A percentile compares a stretch with the other conserved stretches of the same genome.
Evolutionary conservation across 257 asterid genomes (phyloP).

Genomic region (Rauvolfia tetraphylla): DNA sequence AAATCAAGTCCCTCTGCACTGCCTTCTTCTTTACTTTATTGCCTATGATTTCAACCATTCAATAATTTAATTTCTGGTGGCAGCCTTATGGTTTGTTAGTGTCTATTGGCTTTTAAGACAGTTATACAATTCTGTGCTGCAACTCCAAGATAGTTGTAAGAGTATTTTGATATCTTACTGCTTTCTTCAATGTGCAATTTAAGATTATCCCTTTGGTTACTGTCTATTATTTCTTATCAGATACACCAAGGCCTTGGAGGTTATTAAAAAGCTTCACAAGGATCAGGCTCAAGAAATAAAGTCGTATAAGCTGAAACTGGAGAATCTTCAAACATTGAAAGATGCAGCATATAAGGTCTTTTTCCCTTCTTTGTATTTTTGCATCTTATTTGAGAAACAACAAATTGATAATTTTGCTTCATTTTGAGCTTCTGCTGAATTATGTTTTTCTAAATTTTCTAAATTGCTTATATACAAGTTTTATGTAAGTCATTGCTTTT

Average conservation of each 20-base stretch:
- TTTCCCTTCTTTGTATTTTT: neutral
- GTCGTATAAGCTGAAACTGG: constrained; percentile 82
- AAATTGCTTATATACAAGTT: neutral
- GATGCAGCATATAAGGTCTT: constrained; percentile 93
- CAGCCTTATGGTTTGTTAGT: neutral
- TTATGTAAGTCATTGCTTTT: neutral
- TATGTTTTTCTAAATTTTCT: too few relatives aligned
- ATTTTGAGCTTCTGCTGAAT: neutral
- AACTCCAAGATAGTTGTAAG: neutral
- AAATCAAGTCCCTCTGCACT: neutral
- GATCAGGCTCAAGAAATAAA: constrained; percentile 94
- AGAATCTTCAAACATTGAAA: constrained; percentile 82
- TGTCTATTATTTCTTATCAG: constrained; percentile 37
- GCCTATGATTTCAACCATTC: neutral
- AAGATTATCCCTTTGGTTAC: neutral
- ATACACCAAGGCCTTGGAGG: constrained; percentile 97
- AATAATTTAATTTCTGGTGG: neutral
- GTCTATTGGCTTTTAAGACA: neutral
- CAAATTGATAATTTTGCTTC: neutral
- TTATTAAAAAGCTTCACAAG: constrained; percentile 95
- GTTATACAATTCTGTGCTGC: neutral
- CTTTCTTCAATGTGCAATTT: neutral
- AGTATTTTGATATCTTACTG: neutral
- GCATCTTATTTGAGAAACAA: neutral
- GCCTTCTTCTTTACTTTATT: neutral